These are phyloP conservation scores for Steccherinum ochraceum DNA, from an alignment of 768 basidiomycete species.

Conservation along the genomic window DNA sequence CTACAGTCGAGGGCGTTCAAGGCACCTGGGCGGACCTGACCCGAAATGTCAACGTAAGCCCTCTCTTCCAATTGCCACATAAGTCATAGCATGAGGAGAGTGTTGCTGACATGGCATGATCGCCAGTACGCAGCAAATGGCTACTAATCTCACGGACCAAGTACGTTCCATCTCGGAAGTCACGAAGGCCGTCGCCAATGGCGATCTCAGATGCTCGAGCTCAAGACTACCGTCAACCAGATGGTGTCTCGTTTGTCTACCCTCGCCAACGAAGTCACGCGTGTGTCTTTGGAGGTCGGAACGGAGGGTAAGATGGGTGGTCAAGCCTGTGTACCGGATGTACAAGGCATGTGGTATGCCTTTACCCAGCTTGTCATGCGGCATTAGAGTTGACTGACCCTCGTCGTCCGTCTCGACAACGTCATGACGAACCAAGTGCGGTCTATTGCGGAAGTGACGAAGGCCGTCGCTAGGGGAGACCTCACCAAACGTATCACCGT, in stretches of 20 bases:
- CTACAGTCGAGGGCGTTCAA: constrained; percentile 79
- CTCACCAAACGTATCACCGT: constrained; percentile 91
- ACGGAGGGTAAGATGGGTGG: constrained; percentile 92
- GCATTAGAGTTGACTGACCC: neutral
- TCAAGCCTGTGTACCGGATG: constrained; percentile 87
- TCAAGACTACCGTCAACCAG: constrained; percentile 74
- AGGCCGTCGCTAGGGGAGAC: constrained; percentile 91
- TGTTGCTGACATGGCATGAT: neutral
- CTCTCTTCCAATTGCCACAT: neutral
- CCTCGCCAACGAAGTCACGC: constrained; percentile 78
- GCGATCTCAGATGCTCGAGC: constrained; percentile 86
- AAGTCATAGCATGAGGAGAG: neutral
- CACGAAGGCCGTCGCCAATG: constrained; percentile 71
- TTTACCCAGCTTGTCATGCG: neutral
- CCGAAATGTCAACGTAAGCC: constrained; percentile 77
- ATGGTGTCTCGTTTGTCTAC: constrained; percentile 73
- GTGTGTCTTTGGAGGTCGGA: constrained; percentile 89
- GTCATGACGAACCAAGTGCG: constrained; percentile 90
- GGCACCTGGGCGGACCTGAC: constrained; percentile 93
- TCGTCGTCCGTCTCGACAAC: constrained; percentile 58
- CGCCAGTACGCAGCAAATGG: constrained; percentile 66
- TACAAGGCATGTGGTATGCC: constrained; percentile 91
- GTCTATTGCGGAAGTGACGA: constrained; percentile 89
- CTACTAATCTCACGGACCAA: constrained; percentile 77
- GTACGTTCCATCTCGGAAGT: constrained; percentile 89